These are phyloP conservation scores for Penicillium decumbens DNA, from an alignment of 2,329 filamentous ascomycete species.

Conservation along the genomic window DNA sequence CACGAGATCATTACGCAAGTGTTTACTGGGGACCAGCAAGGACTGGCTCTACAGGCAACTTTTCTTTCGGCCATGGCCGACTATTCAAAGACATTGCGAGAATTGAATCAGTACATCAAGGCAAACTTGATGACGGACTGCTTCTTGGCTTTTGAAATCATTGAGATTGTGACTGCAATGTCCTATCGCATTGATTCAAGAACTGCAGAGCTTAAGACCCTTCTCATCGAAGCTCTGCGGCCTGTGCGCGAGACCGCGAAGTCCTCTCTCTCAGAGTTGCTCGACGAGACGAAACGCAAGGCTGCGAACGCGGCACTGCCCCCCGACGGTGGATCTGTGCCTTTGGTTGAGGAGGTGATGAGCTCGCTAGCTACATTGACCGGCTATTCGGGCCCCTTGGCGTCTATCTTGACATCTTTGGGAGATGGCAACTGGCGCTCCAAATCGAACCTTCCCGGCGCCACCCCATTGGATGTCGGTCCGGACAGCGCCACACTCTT, in stretches of 20 bases:
- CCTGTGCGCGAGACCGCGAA: conserved; percentile 91
- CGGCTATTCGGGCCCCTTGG: conserved; percentile 76
- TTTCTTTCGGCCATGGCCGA: conserved; percentile 74
- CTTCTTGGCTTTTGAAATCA: conserved; percentile 90
- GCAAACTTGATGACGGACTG: conserved; percentile 83
- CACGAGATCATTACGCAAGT: conserved; percentile 86
- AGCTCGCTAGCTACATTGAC: conserved; percentile 80
- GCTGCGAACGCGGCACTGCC: conserved; percentile 66
- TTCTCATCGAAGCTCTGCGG: conserved; percentile 78
- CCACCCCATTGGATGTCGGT: conserved; percentile 76
- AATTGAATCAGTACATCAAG: conserved; percentile 87
- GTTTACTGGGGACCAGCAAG: conserved; percentile 82
- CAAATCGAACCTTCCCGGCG: conserved; percentile 59
- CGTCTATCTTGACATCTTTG: conserved; percentile 83
- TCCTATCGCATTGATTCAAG: conserved; percentile 74
- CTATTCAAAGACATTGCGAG: conserved; percentile 77
- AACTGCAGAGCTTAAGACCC: conserved; percentile 78
- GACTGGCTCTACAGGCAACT: conserved; percentile 69
- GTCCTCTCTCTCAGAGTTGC: conserved; percentile 70
- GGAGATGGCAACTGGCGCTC: conserved; percentile 86
- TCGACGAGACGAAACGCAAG: conserved; percentile 75
- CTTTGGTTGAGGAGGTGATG: conserved; percentile 79
- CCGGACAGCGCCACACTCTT: conserved; percentile 86
- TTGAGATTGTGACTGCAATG: conserved; percentile 78
- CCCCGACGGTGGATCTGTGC: conserved; percentile 69